Base-by-base conservation (phyloP, 2,329 filamentous ascomycete species). In the Hypoxylon sp. region DNA sequence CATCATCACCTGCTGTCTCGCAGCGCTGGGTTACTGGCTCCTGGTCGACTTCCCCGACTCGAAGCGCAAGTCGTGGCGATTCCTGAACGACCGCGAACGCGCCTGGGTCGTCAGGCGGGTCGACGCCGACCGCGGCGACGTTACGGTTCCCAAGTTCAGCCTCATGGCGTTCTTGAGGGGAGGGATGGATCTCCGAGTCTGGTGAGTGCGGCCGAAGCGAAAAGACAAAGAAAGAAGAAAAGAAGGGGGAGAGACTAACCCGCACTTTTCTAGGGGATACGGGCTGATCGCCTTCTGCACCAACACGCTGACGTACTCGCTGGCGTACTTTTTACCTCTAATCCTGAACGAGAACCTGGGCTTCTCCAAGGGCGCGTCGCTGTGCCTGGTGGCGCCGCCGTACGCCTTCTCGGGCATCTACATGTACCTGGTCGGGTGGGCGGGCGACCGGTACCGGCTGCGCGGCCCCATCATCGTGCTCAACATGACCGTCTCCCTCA, bases 251-350 rank as follows among this genome's bases (percentile, higher is more conserved):
- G 3, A 18, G n/a, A 3, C 11, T 24, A 82, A 87, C 74, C 79
- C 75, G 77, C 84, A 83, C 71, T 29, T 4, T 11, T 2, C 20
- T 55, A 89, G 87, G 87, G 79, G 73, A 0, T 88, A 86, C 65
- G 84, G 80, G 51, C 65, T 86, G 64, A 79, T 87, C 65, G 84
- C 83, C 69, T 85, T 86, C 76, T 85, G 84, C 72, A 83, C 84
- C 1, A 92, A 90, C 0, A 90, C 89, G 9, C 83, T 90, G 47
- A 82, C 83, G 1, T 95, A 95, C 71, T 86, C 90, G 0, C 82
- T 95, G 7, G 88, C 89, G 2, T 94, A 90, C 73, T 94, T 93
- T 70, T 75, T 93, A 3, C 90, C 91, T 5, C 84, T 93, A 67
- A 90, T 95, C 66, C 83, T 96, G 11, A 74, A 78, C 46, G 67